Conservation (phyloP, 2,329 filamentous ascomycete species). For the Sarocladiaceae sp. region DNA sequence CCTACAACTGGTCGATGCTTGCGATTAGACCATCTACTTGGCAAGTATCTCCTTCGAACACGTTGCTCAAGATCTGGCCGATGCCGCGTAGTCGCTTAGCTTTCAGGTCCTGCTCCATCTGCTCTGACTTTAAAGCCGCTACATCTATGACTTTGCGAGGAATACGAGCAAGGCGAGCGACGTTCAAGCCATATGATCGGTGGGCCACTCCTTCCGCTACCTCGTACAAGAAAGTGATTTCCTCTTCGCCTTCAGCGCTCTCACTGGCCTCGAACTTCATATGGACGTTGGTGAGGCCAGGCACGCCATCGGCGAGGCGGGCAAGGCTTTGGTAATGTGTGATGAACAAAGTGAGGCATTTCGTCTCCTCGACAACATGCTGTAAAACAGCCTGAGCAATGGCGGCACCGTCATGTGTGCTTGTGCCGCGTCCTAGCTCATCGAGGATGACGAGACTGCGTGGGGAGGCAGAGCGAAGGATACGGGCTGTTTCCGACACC, state of each 20-base stretch:
- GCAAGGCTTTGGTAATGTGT: slow-evolving; percentile 93
- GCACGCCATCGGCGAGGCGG: slow-evolving; percentile 63
- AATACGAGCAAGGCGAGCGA: slow-evolving; percentile 79
- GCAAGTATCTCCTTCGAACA: slow-evolving; percentile 33
- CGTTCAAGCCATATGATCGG: slow-evolving; percentile 90
- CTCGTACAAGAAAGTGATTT: slow-evolving; percentile 94
- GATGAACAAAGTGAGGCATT: slow-evolving; percentile 87
- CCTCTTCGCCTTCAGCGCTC: slow-evolving; percentile 53
- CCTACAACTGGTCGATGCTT: slow-evolving; percentile 56
- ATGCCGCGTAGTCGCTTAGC: slow-evolving; percentile 55
- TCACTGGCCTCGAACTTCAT: slow-evolving; percentile 70
- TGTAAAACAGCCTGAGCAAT: slow-evolving; percentile 91
- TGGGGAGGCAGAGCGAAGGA: slow-evolving; percentile 82
- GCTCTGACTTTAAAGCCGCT: slow-evolving; percentile 72
- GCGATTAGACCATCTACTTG: slow-evolving; percentile 50
- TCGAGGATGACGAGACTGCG: slow-evolving; percentile 87
- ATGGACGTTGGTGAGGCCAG: slow-evolving; percentile 79
- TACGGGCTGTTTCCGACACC: slow-evolving; percentile 84
- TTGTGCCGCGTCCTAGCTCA: slow-evolving; percentile 89
- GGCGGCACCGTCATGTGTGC: slow-evolving; percentile 91
- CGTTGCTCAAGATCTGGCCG: slow-evolving; percentile 35
- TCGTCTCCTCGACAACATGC: slow-evolving; percentile 70
- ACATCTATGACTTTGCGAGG: slow-evolving; percentile 73
- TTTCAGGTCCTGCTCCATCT: slow-evolving; percentile 72
- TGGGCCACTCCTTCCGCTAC: slow-evolving; percentile 88